Percentiles rank a stretch among this genome's conserved stretches.
phyloP scores from a whole-genome alignment of 306 rosid species.

The Fragaria nilgerrensis region DNA sequence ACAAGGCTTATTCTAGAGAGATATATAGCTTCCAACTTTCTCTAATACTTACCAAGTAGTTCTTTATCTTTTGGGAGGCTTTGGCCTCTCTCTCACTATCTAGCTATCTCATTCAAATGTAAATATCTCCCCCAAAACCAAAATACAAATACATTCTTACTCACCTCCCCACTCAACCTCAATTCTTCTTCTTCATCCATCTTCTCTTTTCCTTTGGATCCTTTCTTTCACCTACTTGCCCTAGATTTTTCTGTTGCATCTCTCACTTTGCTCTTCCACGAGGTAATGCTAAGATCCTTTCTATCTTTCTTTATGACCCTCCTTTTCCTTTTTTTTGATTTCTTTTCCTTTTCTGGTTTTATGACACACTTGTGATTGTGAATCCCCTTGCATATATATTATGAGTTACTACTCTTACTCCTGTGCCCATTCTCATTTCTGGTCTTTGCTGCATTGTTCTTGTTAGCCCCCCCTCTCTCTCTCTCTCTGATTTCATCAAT shows the following conservation, averaged over 20 bases:
- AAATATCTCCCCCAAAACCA: background rate
- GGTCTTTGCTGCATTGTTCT: constrained; percentile 14
- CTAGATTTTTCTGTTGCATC: constrained; percentile 35
- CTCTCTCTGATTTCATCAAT: background rate
- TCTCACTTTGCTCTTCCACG: constrained; percentile 48
- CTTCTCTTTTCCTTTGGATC: constrained; percentile 33
- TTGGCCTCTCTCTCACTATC: background rate
- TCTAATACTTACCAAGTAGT: background rate
- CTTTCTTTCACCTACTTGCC: constrained; percentile 25
- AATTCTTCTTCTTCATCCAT: constrained; percentile 1
- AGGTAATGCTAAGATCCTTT: constrained; percentile 38
- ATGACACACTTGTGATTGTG: background rate
- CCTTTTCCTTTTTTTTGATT: background rate
- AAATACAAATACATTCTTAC: constrained; percentile 56
- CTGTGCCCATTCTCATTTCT: constrained; percentile 6
- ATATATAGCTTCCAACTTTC: constrained; percentile 11
- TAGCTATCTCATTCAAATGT: background rate
- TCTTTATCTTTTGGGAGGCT: background rate
- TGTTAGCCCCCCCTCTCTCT: constrained; percentile 5
- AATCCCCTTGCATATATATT: background rate
- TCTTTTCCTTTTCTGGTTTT: constrained; percentile 12
- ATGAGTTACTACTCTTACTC: background rate
- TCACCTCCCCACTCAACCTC: constrained; percentile 57
- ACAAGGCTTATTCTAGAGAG: constrained; percentile 1
- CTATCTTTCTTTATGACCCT: background rate